Base-by-base conservation (phyloP, 352 stramenopile genomes). In the Phytophthora uliginosa region DNA sequence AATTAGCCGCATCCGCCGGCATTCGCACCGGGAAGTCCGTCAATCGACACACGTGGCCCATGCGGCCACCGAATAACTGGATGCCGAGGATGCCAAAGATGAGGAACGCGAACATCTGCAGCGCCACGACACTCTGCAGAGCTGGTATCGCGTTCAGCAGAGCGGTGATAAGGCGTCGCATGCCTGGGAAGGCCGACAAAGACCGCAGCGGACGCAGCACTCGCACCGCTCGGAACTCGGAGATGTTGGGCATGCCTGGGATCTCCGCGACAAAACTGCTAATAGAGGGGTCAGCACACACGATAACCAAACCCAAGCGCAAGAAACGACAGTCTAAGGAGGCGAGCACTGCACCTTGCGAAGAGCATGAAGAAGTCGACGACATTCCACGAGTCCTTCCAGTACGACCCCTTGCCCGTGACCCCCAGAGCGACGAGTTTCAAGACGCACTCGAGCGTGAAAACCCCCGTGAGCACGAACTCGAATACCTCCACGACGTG, bases 351-450 rank as follows among this genome's bases (percentile, higher is more conserved):
- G 36, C 36, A 97, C 81, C 85, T 93, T 15, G 88, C 85, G 9
- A 94, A 42, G 55, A 98, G 92, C 55, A 98, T 89, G 42, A 97
- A 70, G 63, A 98, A 98, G 69, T 98, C 94, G 13, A 98, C 73
- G 17, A 92, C 68, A 57, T 98, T 98, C 93, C 92, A 98, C 2
- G 78, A 69, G 65, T 98, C 89, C 2, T 77, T 69, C 0, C 96
- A 68, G 66, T 98, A 98, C 20, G 78, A 82, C 2, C 89, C 82
- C 20, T 86, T 68, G 4, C 74, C 67, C 5, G 83, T 26, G n/a
- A 94, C 91, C 0, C 93, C 93, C 65, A 97, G 78, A 0, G 90
- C 89, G 17, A 97, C 67, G 53, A 98, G 90, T 66, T 98, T 98
- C 13, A 98, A 66, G 10, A 87, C 31, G 20, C 84, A 88, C 63